Conservation (phyloP, 2,329 filamentous ascomycete species). For the Penicillium sp. region DNA sequence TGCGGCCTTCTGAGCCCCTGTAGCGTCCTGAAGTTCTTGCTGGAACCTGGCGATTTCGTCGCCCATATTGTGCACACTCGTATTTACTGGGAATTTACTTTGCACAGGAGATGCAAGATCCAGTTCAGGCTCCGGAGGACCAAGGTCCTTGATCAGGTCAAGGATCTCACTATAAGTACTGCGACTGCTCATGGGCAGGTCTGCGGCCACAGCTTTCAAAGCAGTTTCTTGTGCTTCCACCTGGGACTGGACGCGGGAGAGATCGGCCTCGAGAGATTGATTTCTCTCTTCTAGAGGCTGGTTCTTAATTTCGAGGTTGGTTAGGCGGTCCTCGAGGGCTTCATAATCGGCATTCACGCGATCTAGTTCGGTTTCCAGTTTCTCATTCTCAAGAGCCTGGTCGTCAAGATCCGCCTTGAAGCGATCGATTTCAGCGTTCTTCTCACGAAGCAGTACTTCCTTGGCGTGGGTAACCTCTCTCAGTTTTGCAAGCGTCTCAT, state of each 20-base stretch:
- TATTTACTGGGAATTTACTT: slow-evolving; percentile 17
- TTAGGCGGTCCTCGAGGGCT: slow-evolving; percentile 35
- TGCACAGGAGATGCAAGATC: slow-evolving; percentile 14
- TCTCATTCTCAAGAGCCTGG: slow-evolving; percentile 36
- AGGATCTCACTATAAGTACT: slow-evolving; percentile 43
- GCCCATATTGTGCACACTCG: slow-evolving; percentile 24
- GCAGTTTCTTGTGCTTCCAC: slow-evolving; percentile 39
- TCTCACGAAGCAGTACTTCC: slow-evolving; percentile 37
- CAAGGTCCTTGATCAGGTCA: slow-evolving; percentile 37
- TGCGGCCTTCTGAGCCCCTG: slow-evolving; percentile 29
- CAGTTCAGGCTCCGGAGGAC: slow-evolving; percentile 20
- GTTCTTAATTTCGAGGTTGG: slow-evolving; percentile 35
- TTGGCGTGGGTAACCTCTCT: slow-evolving; percentile 34
- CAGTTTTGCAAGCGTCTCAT: slow-evolving; percentile 34
- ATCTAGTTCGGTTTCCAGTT: slow-evolving; percentile 36
- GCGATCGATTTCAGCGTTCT: slow-evolving; percentile 38
- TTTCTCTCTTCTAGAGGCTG: slow-evolving; percentile 41
- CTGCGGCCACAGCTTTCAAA: slow-evolving; percentile 37
- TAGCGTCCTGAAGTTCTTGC: slow-evolving; percentile 31
- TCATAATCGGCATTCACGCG: slow-evolving; percentile 34
- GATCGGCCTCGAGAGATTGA: slow-evolving; percentile 36
- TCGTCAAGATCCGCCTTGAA: slow-evolving; percentile 38
- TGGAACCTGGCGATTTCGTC: slow-evolving; percentile 33
- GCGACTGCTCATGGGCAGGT: slow-evolving; percentile 33
- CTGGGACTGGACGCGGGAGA: slow-evolving; percentile 36